phyloP scores from a whole-genome alignment of 1,139 yeast genomes.

The Taphrina flavorubra region DNA sequence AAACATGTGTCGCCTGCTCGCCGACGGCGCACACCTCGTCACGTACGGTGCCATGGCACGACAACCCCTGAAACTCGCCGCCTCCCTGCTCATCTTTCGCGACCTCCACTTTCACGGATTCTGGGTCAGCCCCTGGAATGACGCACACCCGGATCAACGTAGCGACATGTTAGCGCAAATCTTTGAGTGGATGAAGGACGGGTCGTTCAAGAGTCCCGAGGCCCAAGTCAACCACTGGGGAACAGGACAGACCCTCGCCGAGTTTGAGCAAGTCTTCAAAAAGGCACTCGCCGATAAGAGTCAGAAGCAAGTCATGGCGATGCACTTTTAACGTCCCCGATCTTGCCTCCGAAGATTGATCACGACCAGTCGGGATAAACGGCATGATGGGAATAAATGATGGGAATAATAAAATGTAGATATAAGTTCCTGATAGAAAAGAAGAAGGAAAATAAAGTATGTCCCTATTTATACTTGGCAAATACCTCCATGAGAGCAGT shows the following conservation, averaged over 20 bases:
- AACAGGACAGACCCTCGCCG: slow-evolving; percentile 1
- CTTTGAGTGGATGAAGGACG: slow-evolving; percentile 68
- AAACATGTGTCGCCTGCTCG: slow-evolving; percentile 79
- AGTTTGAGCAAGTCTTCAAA: slow-evolving; percentile 13
- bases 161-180: slow-evolving; percentile 64
- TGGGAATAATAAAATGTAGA: neutral
- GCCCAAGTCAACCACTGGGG: slow-evolving; percentile 23
- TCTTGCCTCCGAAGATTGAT: too few relatives aligned
- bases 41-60: slow-evolving; percentile 98
- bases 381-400: too few relatives aligned
- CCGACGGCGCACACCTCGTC: slow-evolving; percentile 68
- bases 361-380: neutral
- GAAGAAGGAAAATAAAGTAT: neutral
- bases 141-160: slow-evolving; percentile 68
- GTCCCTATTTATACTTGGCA: slow-evolving; percentile 28
- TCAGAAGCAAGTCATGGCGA: slow-evolving; percentile 26
- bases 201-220: slow-evolving; percentile 54
- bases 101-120: slow-evolving; percentile 85
- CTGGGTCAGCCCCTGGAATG: slow-evolving; percentile 86
- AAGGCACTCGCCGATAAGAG: slow-evolving; percentile 21
- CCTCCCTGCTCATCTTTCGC: slow-evolving; percentile 86
- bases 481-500: slow-evolving; percentile 46
- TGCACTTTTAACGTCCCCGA: slow-evolving; percentile 3
- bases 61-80: slow-evolving; percentile 89
- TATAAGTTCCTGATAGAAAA: neutral